phyloP scores from a whole-genome alignment of 2,329 filamentous ascomycete genomes.

The Penicillium crustosum region DNA sequence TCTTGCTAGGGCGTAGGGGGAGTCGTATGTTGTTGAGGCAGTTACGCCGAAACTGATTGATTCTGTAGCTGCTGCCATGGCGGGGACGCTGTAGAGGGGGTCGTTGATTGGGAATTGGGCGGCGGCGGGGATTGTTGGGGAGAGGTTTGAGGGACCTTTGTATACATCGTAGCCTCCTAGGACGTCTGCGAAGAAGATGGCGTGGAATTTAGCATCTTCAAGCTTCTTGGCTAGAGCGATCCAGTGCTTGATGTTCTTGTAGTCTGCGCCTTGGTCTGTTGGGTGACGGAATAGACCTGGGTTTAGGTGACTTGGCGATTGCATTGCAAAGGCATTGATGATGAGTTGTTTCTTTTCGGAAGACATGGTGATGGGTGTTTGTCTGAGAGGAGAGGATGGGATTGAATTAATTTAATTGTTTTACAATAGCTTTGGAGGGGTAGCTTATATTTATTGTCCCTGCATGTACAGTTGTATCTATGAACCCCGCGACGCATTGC shows the following conservation, averaged over 20 bases:
- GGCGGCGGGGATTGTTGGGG: constrained; percentile 40
- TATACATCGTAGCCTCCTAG: constrained; percentile 51
- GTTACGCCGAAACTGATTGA: constrained; percentile 54
- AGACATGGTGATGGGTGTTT: not conserved
- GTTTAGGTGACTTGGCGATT: constrained; percentile 48
- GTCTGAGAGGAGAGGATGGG: no score
- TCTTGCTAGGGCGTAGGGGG: constrained; percentile 55
- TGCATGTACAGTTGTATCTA: not conserved
- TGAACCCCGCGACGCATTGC: constrained; percentile 13
- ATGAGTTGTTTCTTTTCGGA: constrained; percentile 41
- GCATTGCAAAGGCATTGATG: constrained; percentile 52
- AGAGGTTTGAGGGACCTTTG: constrained; percentile 42
- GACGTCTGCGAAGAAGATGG: constrained; percentile 54
- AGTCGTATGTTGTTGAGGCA: constrained; percentile 56
- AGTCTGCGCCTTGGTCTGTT: constrained; percentile 38
- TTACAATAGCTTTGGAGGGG: not conserved
- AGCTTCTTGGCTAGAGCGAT: constrained; percentile 49
- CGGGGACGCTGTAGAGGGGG: constrained; percentile 44
- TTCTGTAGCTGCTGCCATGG: constrained; percentile 50
- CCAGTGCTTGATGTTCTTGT: constrained; percentile 50
- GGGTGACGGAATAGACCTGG: constrained; percentile 44
- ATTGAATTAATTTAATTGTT: not conserved
- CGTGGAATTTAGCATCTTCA: constrained; percentile 52
- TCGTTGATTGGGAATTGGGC: constrained; percentile 49
- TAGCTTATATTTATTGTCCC: constrained; percentile 12